Conservation (phyloP, 345 rosid genomes). For the Salix brachista region DNA sequence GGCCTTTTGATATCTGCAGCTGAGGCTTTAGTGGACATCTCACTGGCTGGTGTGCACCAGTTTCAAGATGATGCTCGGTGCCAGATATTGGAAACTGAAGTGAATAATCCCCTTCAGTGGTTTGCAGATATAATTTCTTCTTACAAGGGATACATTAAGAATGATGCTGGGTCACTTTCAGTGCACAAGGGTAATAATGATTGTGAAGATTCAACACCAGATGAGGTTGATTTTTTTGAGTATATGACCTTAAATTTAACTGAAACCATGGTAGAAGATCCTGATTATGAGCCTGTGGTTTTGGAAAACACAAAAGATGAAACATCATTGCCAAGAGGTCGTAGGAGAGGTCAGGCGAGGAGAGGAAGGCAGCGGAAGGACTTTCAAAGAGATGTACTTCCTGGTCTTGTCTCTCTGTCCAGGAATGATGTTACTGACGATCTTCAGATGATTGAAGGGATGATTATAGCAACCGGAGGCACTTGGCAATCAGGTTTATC, state of each 20-base stretch:
- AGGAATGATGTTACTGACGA: conserved; percentile 68
- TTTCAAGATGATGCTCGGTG: conserved; percentile 5
- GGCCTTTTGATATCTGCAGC: conserved; percentile 43
- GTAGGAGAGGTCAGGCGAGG: conserved; percentile 61
- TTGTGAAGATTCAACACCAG: conserved; percentile 7
- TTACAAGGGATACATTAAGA: conserved; percentile 18
- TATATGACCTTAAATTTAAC: conserved; percentile 55
- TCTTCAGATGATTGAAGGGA: conserved; percentile 63
- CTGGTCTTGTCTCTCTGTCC: conserved; percentile 52
- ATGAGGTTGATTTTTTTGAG: conserved; percentile 61
- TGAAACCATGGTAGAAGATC: conserved; percentile 45
- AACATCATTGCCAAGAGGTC: conserved; percentile 34
- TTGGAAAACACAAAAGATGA: conserved; percentile 36
- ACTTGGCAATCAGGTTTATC: conserved; percentile 47
- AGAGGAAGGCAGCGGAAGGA: conserved; percentile 70
- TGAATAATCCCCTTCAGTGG: conserved; percentile 48
- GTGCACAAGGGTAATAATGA: conserved; percentile 5
- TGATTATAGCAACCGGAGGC: conserved; percentile 61
- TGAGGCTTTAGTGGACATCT: conserved; percentile 57
- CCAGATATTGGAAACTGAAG: conserved; percentile 16
- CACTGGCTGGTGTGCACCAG: conserved; percentile 28
- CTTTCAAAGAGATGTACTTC: conserved; percentile 74
- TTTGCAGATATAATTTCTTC: conserved; percentile 51
- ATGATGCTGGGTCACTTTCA: conserved; percentile 4
- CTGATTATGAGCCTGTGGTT: conserved; percentile 34